phyloP scores from a whole-genome alignment of 2,329 filamentous ascomycete species.

The Graphilbum fragrans region DNA sequence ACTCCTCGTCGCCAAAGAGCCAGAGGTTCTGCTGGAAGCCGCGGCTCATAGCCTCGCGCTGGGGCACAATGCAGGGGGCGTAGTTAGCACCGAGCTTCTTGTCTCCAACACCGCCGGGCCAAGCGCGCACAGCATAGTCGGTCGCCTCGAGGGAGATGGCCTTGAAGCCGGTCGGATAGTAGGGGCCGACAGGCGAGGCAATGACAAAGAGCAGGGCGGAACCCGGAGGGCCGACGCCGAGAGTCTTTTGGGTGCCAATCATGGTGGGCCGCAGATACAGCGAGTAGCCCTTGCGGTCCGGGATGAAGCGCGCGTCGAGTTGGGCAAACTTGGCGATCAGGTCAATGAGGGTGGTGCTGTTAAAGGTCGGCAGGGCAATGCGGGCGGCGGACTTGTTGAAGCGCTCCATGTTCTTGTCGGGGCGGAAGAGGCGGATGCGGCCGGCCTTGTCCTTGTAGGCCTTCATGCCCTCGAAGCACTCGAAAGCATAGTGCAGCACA shows the following conservation, averaged over 20 bases:
- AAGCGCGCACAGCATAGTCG: conserved; percentile 90
- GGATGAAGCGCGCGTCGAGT: conserved; percentile 82
- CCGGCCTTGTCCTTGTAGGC: conserved; percentile 84
- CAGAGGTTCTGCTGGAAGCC: conserved; percentile 98
- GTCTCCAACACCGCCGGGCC: conserved; percentile 94
- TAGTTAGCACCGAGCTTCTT: conserved; percentile 99
- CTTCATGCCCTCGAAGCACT: conserved; percentile 99
- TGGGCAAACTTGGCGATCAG: conserved; percentile 71
- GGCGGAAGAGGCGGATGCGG: conserved; percentile 77
- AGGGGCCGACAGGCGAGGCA: conserved; percentile 89
- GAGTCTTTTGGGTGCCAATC: conserved; percentile 91
- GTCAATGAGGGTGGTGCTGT: conserved; percentile 60
- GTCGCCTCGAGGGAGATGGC: conserved; percentile 91
- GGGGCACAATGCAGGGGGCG: conserved; percentile 95
- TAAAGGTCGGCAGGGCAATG: conserved; percentile 86
- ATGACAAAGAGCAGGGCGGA: conserved; percentile 91
- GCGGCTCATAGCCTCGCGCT: conserved; percentile 78
- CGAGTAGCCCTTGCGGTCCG: conserved; percentile 75
- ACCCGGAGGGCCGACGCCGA: conserved; percentile 85
- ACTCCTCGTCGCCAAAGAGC: conserved; percentile 93
- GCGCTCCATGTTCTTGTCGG: conserved; percentile 91
- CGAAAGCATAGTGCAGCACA: conserved; percentile 97
- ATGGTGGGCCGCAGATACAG: conserved; percentile 92
- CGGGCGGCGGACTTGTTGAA: conserved; percentile 84
- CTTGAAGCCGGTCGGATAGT: conserved; percentile 98